These are phyloP conservation scores for Huntiella bhutanensis DNA, from an alignment of 2,329 filamentous ascomycete species.

Conservation along the genomic window DNA sequence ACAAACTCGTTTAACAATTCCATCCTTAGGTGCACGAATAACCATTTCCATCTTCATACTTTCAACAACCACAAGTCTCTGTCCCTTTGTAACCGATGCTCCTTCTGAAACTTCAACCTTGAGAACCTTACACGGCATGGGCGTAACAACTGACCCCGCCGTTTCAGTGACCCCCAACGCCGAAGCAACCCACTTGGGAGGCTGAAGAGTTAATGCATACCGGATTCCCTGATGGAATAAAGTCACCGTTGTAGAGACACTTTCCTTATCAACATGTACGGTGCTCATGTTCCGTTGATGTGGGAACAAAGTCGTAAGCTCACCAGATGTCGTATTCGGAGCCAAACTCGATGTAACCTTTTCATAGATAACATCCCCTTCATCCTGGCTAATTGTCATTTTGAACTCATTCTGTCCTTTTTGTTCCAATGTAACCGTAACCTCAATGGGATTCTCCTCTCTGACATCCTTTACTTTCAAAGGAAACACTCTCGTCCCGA, in stretches of 20 bases:
- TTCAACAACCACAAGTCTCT: conserved; percentile 74
- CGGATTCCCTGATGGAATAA: conserved; percentile 55
- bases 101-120: conserved; percentile 76
- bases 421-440: neutral
- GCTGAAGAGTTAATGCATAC: conserved; percentile 36
- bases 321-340: conserved; percentile 8
- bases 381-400: neutral
- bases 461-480: neutral
- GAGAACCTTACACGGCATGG: conserved; percentile 95
- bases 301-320: conserved; percentile 59
- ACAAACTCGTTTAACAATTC: conserved; percentile 51
- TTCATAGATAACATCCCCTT: neutral
- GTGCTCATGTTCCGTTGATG: conserved; percentile 63
- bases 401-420: neutral
- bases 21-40: conserved; percentile 56
- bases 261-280: conserved; percentile 30
- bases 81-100: conserved; percentile 64
- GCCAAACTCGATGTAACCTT: neutral
- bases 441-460: neutral
- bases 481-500: conserved; percentile 3
- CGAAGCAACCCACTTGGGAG: conserved; percentile 69
- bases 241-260: conserved; percentile 27
- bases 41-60: conserved; percentile 87
- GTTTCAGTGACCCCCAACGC: conserved; percentile 67
- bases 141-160: conserved; percentile 66